Conservation (phyloP, 805 yeast genomes). For the Ogataea paradorogensis region DNA sequence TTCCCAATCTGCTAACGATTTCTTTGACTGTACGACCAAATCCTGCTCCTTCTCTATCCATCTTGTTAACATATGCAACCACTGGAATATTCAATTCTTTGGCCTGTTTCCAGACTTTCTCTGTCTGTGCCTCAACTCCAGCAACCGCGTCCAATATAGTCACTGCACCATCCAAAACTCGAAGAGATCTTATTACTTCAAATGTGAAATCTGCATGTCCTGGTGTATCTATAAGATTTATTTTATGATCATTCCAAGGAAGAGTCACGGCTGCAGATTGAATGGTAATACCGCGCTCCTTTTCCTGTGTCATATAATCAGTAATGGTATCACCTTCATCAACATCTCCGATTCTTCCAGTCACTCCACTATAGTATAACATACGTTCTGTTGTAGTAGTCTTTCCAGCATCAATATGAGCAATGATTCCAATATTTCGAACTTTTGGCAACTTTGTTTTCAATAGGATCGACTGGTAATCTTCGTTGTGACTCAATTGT, state of each 20-base stretch:
- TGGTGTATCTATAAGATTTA: constrained; percentile 93
- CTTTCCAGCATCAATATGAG: constrained; percentile 99
- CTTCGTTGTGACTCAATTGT: neutral
- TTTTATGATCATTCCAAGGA: constrained; percentile 69
- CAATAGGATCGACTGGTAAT: constrained; percentile 17
- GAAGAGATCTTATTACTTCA: constrained; percentile 84
- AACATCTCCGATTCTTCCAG: constrained; percentile 80
- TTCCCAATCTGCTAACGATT: constrained; percentile 68
- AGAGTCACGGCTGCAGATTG: constrained; percentile 94
- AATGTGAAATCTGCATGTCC: constrained; percentile 98
- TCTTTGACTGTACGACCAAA: constrained; percentile 87
- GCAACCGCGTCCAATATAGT: constrained; percentile 93
- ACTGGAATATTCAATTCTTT: constrained; percentile 63
- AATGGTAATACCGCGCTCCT: constrained; percentile 92
- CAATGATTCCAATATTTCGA: constrained; percentile 92
- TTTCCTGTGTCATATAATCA: constrained; percentile 85
- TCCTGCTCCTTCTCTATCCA: constrained; percentile 97
- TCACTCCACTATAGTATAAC: constrained; percentile 86
- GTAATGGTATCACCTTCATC: constrained; percentile 97
- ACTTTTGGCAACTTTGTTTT: constrained; percentile 37
- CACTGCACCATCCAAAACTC: constrained; percentile 93
- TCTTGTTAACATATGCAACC: constrained; percentile 81
- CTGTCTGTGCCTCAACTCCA: constrained; percentile 98
- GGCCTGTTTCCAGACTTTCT: constrained; percentile 94
- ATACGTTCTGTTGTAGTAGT: constrained; percentile 96